These are phyloP conservation scores for Raphidocelis subcapitata DNA, from an alignment of 139 green algal genomes.

Conservation along the genomic window DNA sequence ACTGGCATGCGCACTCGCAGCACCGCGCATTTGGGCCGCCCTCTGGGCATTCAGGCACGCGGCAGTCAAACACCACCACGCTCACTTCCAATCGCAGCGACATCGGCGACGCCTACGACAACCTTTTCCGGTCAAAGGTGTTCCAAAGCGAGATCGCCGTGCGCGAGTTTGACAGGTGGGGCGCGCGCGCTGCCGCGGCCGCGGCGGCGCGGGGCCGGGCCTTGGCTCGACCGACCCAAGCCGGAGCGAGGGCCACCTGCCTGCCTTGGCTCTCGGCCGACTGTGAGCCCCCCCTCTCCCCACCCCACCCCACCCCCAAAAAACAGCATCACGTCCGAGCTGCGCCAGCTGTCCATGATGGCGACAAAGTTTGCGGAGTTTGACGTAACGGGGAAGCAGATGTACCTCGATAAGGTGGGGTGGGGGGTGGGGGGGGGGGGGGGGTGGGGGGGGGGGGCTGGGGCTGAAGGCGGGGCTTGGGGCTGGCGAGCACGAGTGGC, in stretches of 20 bases:
- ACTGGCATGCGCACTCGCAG: too few species aligned
- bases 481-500: too few species aligned
- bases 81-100: too few species aligned
- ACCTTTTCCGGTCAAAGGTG: constrained; percentile 23
- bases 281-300: not conserved
- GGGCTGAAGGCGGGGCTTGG: too few species aligned
- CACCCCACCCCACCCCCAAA: not conserved
- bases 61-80: too few species aligned
- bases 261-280: not conserved
- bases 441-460: too few species aligned
- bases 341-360: constrained; percentile 34
- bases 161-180: constrained; percentile 27
- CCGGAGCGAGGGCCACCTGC: not conserved
- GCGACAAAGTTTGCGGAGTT: constrained; percentile 47
- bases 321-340: constrained; percentile 31
- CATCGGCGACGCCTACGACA: constrained; percentile 25
- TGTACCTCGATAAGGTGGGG: constrained; percentile 47
- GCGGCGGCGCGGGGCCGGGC: not conserved
- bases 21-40: too few species aligned
- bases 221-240: not conserved
- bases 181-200: not conserved
- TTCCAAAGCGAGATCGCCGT: constrained; percentile 28
- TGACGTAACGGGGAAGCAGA: constrained; percentile 47
- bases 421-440: not conserved
- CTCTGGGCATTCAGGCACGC: too few species aligned